Conservation (phyloP, 2,329 filamentous ascomycete species). For the Ceratocystis colombiana region DNA sequence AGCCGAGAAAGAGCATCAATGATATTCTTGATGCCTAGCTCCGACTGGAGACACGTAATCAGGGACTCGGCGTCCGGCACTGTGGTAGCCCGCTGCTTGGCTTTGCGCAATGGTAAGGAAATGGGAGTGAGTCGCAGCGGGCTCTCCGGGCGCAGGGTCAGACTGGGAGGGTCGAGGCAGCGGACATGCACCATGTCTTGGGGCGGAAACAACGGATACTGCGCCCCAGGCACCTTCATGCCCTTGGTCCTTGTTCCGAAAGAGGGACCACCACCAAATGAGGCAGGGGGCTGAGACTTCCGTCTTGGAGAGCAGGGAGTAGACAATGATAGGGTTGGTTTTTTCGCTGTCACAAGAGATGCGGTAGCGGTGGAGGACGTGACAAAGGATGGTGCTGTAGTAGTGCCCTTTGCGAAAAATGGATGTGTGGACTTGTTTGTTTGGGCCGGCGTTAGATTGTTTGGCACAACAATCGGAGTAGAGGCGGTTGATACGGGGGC, state of each 20-base stretch:
- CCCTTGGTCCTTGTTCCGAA: slow-evolving; percentile 39
- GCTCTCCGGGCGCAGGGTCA: slow-evolving; percentile 2
- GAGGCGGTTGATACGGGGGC: slow-evolving; percentile 29
- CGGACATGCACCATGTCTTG: slow-evolving; percentile 55
- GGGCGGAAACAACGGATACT: slow-evolving; percentile 62
- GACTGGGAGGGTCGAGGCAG: slow-evolving; percentile 32
- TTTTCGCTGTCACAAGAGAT: slow-evolving; percentile 24
- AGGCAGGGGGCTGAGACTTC: slow-evolving; percentile 32
- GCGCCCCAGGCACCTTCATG: slow-evolving; percentile 54
- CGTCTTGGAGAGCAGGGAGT: slow-evolving; percentile 43
- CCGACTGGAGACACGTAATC: slow-evolving; percentile 31
- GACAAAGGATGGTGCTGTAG: background rate
- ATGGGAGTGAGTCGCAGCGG: background rate
- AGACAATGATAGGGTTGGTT: slow-evolving; percentile 40
- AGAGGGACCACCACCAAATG: slow-evolving; percentile 25
- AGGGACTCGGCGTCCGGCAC: slow-evolving; percentile 38
- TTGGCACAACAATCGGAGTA: slow-evolving; percentile 9
- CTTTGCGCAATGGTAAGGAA: slow-evolving; percentile 34
- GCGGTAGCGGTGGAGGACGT: background rate
- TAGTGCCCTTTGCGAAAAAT: slow-evolving; percentile 34
- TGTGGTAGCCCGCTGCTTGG: slow-evolving; percentile 40
- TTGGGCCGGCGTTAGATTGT: slow-evolving; percentile 23
- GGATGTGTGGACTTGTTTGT: slow-evolving; percentile 36
- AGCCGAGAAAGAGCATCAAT: slow-evolving; percentile 30
- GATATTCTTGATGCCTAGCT: slow-evolving; percentile 30